Conservation (phyloP, 2,329 filamentous ascomycete species). For the Xylaria sp. region DNA sequence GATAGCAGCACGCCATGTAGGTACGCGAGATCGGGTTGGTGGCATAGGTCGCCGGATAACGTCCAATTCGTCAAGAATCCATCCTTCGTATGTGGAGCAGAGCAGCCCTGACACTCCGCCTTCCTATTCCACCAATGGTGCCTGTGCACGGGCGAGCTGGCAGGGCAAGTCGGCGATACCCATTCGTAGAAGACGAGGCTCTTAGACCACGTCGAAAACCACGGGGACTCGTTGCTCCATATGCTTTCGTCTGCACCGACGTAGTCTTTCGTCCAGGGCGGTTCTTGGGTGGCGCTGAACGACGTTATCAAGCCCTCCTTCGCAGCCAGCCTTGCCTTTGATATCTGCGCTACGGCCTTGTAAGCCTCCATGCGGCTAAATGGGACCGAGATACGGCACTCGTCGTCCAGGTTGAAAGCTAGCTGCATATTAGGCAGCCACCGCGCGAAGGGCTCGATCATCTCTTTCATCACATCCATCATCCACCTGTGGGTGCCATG, state of each 20-base stretch:
- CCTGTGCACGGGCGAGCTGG: constrained; percentile 47
- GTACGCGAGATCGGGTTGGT: constrained; percentile 51
- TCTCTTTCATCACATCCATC: constrained; percentile 41
- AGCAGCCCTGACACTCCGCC: constrained; percentile 38
- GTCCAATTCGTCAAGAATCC: constrained; percentile 49
- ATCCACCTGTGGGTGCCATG: constrained; percentile 42
- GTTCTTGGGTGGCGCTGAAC: constrained; percentile 28
- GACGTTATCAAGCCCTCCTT: constrained; percentile 20
- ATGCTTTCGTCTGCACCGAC: constrained; percentile 29
- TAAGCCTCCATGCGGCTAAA: constrained; percentile 45
- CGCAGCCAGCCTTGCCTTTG: constrained; percentile 32
- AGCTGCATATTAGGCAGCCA: constrained; percentile 56
- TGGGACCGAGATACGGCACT: constrained; percentile 51
- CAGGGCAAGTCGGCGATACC: constrained; percentile 47
- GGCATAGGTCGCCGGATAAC: constrained; percentile 49
- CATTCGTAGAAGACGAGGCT: constrained; percentile 41
- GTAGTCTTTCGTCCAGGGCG: constrained; percentile 30
- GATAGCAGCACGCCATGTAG: constrained; percentile 56
- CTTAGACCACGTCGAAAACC: constrained; percentile 33
- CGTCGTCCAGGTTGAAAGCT: constrained; percentile 54
- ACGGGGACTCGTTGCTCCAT: constrained; percentile 29
- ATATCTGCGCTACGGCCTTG: constrained; percentile 30
- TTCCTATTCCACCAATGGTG: constrained; percentile 45
- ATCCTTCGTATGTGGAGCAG: constrained; percentile 42
- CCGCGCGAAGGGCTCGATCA: constrained; percentile 45